Percentiles rank a stretch among this genome's conserved stretches.
These are phyloP conservation scores for Fragaria nilgerrensis DNA, from an alignment of 306 rosid genomes.

Conservation along the genomic window DNA sequence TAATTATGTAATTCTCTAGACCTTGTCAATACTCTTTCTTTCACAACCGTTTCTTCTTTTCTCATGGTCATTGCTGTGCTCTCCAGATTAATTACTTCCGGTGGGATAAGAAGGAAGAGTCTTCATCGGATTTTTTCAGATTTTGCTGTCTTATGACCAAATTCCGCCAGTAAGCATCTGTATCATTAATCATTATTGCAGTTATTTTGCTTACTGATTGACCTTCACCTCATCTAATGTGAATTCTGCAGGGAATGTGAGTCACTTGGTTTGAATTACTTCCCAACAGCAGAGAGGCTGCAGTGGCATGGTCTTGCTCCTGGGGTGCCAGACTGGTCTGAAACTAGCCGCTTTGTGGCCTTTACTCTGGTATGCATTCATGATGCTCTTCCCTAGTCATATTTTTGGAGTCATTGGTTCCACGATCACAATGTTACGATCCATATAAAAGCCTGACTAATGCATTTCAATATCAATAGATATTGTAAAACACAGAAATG, in stretches of 20 bases:
- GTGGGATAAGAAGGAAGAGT: constrained; percentile 90
- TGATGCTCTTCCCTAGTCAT: constrained; percentile 11
- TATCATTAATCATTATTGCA: constrained; percentile 2
- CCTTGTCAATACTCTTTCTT: constrained; percentile 19
- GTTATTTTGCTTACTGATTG: constrained; percentile 9
- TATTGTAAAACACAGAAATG: neutral
- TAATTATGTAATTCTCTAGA: constrained; percentile 61
- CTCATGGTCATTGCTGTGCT: constrained; percentile 21
- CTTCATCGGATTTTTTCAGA: constrained; percentile 71
- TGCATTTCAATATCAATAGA: neutral
- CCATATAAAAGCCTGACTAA: neutral
- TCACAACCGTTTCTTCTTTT: constrained; percentile 19
- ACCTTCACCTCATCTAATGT: constrained; percentile 5
- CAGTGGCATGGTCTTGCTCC: constrained; percentile 97
- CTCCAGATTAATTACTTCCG: constrained; percentile 78
- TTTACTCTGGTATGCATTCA: constrained; percentile 63
- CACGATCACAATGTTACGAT: neutral
- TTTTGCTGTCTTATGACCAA: constrained; percentile 76
- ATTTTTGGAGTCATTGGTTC: neutral
- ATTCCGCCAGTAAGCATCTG: constrained; percentile 62
- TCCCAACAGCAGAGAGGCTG: constrained; percentile 84
- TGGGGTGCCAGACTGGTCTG: constrained; percentile 79
- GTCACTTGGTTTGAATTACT: constrained; percentile 76
- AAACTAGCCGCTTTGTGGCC: constrained; percentile 87
- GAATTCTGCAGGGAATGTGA: constrained; percentile 71